phyloP scores from a whole-genome alignment of 108 stramenopile genomes.

The Cyclotella choctawhatcheeana region DNA sequence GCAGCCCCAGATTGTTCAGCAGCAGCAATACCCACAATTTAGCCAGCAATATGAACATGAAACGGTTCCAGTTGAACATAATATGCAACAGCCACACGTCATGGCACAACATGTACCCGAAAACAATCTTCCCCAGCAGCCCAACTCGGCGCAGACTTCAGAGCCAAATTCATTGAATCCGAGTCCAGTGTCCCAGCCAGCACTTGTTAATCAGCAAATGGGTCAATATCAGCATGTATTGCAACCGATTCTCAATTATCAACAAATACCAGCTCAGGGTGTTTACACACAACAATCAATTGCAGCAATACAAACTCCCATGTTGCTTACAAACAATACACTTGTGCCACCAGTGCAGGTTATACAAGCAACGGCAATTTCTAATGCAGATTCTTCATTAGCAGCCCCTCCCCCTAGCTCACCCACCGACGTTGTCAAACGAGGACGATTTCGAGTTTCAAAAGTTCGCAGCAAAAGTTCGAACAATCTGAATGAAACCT shows the following conservation, averaged over 20 bases:
- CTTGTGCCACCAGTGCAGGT: background rate
- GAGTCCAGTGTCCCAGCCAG: conserved; percentile 4
- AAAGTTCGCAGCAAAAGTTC: too few relatives aligned
- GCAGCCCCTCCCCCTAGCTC: background rate
- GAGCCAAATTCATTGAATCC: background rate
- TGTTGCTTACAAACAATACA: conserved; percentile 5
- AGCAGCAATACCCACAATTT: conserved; percentile 1
- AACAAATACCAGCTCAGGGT: conserved; percentile 7
- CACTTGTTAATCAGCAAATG: background rate
- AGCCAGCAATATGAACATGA: conserved; percentile 2
- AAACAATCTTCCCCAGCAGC: background rate
- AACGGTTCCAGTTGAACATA: background rate
- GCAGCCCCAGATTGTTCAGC: too few relatives aligned
- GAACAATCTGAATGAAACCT: background rate
- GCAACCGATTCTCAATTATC: conserved; percentile 14
- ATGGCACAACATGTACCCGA: background rate
- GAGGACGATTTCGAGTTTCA: conserved; percentile 44
- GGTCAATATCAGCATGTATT: conserved; percentile 12
- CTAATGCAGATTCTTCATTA: background rate
- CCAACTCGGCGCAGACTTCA: background rate
- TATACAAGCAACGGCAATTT: background rate
- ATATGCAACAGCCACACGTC: background rate
- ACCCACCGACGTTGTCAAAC: conserved; percentile 23
- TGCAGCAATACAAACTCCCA: conserved; percentile 34
- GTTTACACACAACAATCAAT: conserved; percentile 15